These are phyloP conservation scores for Trametes cingulata DNA, from an alignment of 768 basidiomycete genomes.

Conservation along the genomic window DNA sequence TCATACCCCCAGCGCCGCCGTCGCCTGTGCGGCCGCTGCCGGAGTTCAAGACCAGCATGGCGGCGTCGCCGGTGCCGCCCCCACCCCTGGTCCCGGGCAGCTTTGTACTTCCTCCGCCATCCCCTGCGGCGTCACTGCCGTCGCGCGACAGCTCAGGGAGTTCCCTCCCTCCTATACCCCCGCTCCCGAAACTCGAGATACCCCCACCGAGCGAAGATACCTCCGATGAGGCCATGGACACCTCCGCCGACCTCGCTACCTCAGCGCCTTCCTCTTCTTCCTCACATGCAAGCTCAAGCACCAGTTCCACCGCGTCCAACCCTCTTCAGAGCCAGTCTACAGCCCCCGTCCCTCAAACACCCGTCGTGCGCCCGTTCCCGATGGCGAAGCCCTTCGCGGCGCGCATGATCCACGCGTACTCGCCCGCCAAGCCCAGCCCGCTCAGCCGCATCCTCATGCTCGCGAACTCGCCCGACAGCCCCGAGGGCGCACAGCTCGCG, in stretches of 20 bases:
- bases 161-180: slow-evolving; percentile 25
- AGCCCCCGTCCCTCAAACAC: slow-evolving; percentile 29
- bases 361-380: slow-evolving; percentile 53
- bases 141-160: slow-evolving; percentile 44
- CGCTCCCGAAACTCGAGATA: slow-evolving; percentile 25
- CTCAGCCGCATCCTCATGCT: slow-evolving; percentile 79
- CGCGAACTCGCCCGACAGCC: slow-evolving; percentile 46
- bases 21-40: slow-evolving; percentile 29
- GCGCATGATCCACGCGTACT: slow-evolving; percentile 79
- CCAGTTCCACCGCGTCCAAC: neutral
- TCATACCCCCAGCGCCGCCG: slow-evolving; percentile 36
- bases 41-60: slow-evolving; percentile 34
- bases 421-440: slow-evolving; percentile 78
- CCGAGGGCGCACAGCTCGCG: slow-evolving; percentile 23
- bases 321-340: neutral
- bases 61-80: slow-evolving; percentile 27
- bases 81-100: slow-evolving; percentile 60
- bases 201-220: slow-evolving; percentile 9
- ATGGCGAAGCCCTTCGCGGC: slow-evolving; percentile 69
- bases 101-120: slow-evolving; percentile 79
- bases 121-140: slow-evolving; percentile 66
- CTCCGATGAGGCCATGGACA: slow-evolving; percentile 11
- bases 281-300: neutral
- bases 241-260: neutral
- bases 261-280: neutral